Percentiles rank a stretch among this genome's conserved stretches.
These are phyloP conservation scores for Scheffersomyces coipomensis DNA, from an alignment of 805 yeast genomes.

Conservation along the genomic window DNA sequence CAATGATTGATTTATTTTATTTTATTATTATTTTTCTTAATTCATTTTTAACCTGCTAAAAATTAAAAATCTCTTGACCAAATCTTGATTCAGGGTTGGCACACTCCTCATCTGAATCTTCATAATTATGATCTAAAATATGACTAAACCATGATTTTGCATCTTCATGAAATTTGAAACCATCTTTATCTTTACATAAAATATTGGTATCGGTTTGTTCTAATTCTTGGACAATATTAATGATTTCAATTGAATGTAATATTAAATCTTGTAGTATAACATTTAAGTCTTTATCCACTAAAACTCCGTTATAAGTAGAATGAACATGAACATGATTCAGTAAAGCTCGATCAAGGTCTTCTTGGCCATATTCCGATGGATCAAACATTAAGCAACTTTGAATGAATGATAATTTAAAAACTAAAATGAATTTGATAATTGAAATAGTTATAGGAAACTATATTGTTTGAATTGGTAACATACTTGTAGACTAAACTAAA, in stretches of 20 bases:
- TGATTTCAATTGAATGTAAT: background rate
- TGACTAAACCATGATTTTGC: slow-evolving; percentile 1
- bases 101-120: background rate
- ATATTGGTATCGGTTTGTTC: background rate
- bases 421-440: no score
- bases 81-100: background rate
- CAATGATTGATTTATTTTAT: background rate
- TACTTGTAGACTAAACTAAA: no score
- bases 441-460: no score
- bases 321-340: background rate
- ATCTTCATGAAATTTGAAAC: background rate
- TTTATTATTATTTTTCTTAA: background rate
- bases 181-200: background rate
- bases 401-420: no score
- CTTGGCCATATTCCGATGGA: background rate
- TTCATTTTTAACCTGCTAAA: slow-evolving; percentile 1
- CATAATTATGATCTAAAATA: background rate
- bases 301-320: background rate
- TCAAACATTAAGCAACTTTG: slow-evolving; percentile 1
- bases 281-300: background rate
- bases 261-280: background rate
- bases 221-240: background rate
- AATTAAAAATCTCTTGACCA: background rate
- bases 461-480: no score
- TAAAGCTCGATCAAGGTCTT: background rate